Conservation (phyloP, 768 basidiomycete species). For the Tephrocybe sp. region DNA sequence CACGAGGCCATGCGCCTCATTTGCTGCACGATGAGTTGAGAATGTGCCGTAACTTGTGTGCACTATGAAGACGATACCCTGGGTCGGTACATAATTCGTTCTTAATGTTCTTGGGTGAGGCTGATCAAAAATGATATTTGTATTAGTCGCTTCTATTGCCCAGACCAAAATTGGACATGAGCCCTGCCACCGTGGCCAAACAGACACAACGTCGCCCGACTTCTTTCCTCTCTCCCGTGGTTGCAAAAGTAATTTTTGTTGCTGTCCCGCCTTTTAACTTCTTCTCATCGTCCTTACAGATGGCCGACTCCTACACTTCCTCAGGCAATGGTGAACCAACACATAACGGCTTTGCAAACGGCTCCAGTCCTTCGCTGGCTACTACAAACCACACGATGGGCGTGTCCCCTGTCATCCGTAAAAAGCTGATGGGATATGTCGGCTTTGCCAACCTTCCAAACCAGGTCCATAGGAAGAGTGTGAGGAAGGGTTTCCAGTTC, state of each 20-base stretch:
- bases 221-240: constrained; percentile 52
- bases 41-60: not conserved
- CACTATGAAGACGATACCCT: constrained; percentile 22
- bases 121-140: constrained; percentile 3
- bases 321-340: constrained; percentile 62
- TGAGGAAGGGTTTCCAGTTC: constrained; percentile 98
- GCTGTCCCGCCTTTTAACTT: constrained; percentile 25
- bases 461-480: constrained; percentile 98
- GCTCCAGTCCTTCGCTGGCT: constrained; percentile 59
- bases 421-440: constrained; percentile 94
- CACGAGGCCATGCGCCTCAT: too few species aligned
- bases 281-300: constrained; percentile 37
- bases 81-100: constrained; percentile 23
- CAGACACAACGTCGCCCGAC: constrained; percentile 45
- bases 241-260: constrained; percentile 49
- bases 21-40: not conserved
- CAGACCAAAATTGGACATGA: constrained; percentile 44
- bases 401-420: constrained; percentile 59
- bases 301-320: constrained; percentile 76
- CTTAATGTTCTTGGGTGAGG: not conserved
- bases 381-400: constrained; percentile 31
- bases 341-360: constrained; percentile 59
- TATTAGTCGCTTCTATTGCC: constrained; percentile 43
- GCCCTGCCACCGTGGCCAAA: constrained; percentile 41
- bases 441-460: constrained; percentile 98